Evolutionary conservation across 108 stramenopile genomes (phyloP), one percentile per base, ranked within the genome.

Genomic region (Nitzschia putrida): DNA sequence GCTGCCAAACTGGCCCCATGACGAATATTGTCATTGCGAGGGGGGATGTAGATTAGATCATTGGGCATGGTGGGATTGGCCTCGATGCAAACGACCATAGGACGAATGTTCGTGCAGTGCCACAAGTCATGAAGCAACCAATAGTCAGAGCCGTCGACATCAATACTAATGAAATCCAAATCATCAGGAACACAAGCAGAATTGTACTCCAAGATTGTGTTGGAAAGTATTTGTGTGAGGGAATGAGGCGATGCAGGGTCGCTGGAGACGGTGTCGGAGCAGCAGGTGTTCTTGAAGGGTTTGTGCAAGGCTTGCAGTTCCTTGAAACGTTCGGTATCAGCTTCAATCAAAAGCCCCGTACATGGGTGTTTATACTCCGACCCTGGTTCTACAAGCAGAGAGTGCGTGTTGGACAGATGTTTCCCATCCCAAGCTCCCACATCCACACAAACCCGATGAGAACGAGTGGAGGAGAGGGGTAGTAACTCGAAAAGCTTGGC

Each of bases 381-480:
- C 55, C 22, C 7, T n/a, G 66, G 11, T 0, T 42, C 40, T 29
- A 73, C 65, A 54, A 93, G 61, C 24, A 93, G 64, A 2, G 82
- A 78, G 66, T 81, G 70, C 1, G 93, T 91, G 57, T 94, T 94
- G 63, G 81, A 85, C 11, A 90, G 68, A 76, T 93, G 92, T 14
- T 67, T 56, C 11, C 92, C 92, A 76, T 93, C 90, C 90, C 93
- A 94, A 5, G 93, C 93, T 14, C 93, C 93, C 16, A 94, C 83
- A 68, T 94, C 93, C 24, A 94, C 89, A 57, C 88, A 89, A 24
- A 59, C 77, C 47, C 88, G 66, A n/a, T 23, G 12, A 23, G 59
- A 43, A 0, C 75, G 73, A 10, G 78, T 42, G n/a, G 22, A 14
- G 18, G 61, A 37, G 0, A 79, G 72, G 7, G 78, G 72, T 29